Evolutionary conservation across 495 filamentous ascomycete genomes (phyloP), one percentile per base, ranked within the genome.

Genomic region (Penicillium maclennaniae): DNA sequence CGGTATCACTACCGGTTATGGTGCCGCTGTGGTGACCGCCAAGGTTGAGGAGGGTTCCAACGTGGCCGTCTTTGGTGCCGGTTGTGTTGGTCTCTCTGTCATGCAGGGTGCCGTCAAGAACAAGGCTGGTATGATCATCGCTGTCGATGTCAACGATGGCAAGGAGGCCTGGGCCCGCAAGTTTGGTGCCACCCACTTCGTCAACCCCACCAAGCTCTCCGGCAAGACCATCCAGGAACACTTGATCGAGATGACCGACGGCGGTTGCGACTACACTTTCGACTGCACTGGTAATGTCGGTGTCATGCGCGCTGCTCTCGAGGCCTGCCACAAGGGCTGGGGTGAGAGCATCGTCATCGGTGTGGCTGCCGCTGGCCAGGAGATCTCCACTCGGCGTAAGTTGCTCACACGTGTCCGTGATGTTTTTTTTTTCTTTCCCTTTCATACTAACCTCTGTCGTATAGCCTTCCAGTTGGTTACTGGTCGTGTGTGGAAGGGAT

Each of bases 261-360:
- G 93, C 53, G 93, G 93, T 16, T 93, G 91, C 67, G 93, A 98
- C 76, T 98, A 97, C 76, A 98, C 93, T 43, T 98, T 98, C 67
- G 93, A 98, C 76, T 98, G 93, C 77, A 98, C 93, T 5, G 93
- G 93, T 17, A 97, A 97, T 63, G 91, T 96, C 23, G 81, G 85
- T 47, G 93, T 98, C 34, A 98, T 98, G 93, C 83, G 93, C 53
- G 88, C 88, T 26, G 93, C 93, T 42, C 82, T 98, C 43, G 93
- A 98, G 77, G 92, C 93, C 36, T 98, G 93, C 75, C 95, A 98
- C 74, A 98, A 98, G 82, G 93, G 93, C 27, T 98, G 93, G 93
- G 93, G 93, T 54, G 84, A 97, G 84, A 95, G 89, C 63, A 95
- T 98, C 62, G 83, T 98, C 66, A 98, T 98, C 65, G 93, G 93